These are phyloP conservation scores for Dothideomycetes sp. DNA, from an alignment of 2,329 filamentous ascomycete species.

Conservation along the genomic window DNA sequence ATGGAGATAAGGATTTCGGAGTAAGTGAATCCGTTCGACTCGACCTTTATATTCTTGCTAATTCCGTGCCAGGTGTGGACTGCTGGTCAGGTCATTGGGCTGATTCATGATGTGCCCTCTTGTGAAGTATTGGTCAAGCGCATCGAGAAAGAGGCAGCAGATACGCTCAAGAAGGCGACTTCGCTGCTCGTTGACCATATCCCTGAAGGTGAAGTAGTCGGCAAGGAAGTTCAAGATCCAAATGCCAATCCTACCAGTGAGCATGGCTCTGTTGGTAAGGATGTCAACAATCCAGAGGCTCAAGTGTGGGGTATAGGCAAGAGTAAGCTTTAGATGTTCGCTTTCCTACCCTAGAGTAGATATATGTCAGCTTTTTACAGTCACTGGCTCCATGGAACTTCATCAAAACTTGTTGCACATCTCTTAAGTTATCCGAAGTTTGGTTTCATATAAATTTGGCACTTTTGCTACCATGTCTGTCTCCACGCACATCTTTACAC, in stretches of 20 bases:
- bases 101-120: constrained; percentile 41
- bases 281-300: constrained; percentile 28
- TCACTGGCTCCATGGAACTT: neutral
- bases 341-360: too few relatives aligned
- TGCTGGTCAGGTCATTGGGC: constrained; percentile 78
- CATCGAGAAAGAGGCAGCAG: constrained; percentile 35
- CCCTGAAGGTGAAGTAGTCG: constrained; percentile 19
- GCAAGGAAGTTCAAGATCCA: constrained; percentile 16
- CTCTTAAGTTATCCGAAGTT: too few relatives aligned
- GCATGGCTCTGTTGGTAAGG: constrained; percentile 18
- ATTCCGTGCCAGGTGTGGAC: constrained; percentile 69
- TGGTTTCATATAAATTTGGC: too few relatives aligned
- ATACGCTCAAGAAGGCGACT: constrained; percentile 27
- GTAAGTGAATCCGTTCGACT: constrained; percentile 44
- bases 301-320: constrained; percentile 31
- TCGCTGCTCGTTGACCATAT: constrained; percentile 28
- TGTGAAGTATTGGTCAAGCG: constrained; percentile 33
- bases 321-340: constrained; percentile 26
- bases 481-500: too few relatives aligned
- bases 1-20: constrained; percentile 81
- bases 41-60: neutral
- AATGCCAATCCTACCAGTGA: constrained; percentile 14
- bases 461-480: too few relatives aligned
- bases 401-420: neutral
- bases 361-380: too few relatives aligned